Evolutionary conservation across 495 filamentous ascomycete genomes (phyloP).

Genomic region (Aspergillus affinis): DNA sequence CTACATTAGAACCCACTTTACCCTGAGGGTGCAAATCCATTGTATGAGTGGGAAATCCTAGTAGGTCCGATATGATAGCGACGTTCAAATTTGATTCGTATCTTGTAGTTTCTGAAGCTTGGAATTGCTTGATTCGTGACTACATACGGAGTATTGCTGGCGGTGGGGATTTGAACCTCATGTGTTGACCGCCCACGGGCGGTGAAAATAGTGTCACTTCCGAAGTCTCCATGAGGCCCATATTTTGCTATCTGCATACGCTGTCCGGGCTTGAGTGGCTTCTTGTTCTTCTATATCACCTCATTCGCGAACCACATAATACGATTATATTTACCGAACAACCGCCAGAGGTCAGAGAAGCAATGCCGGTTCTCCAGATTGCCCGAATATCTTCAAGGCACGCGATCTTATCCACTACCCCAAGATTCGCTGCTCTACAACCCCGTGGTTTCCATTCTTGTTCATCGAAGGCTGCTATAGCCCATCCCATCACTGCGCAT

Average conservation of each 20-base stretch:
- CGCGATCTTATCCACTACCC: conserved; percentile 13
- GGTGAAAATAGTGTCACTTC: background rate
- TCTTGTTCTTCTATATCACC: background rate
- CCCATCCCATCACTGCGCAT: conserved; percentile 71
- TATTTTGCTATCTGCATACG: background rate
- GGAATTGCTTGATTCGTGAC: no score
- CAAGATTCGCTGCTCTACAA: conserved; percentile 19
- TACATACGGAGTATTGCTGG: no score
- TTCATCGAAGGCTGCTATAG: conserved; percentile 49
- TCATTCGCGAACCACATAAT: background rate
- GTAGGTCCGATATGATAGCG: no score
- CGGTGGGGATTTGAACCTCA: background rate
- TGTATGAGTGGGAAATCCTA: no score
- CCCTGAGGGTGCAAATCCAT: no score
- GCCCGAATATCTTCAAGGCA: conserved; percentile 14
- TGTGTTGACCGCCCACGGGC: background rate
- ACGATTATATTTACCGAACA: background rate
- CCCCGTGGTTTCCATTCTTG: conserved; percentile 54
- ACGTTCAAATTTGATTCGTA: no score
- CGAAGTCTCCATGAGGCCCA: background rate
- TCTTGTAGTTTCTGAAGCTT: no score
- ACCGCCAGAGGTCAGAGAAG: background rate
- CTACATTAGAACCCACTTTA: no score
- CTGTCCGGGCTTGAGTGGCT: background rate
- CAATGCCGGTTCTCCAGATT: conserved; percentile 23